Conservation (phyloP, 108 stramenopile species). For the Schizochytrium sp. region DNA sequence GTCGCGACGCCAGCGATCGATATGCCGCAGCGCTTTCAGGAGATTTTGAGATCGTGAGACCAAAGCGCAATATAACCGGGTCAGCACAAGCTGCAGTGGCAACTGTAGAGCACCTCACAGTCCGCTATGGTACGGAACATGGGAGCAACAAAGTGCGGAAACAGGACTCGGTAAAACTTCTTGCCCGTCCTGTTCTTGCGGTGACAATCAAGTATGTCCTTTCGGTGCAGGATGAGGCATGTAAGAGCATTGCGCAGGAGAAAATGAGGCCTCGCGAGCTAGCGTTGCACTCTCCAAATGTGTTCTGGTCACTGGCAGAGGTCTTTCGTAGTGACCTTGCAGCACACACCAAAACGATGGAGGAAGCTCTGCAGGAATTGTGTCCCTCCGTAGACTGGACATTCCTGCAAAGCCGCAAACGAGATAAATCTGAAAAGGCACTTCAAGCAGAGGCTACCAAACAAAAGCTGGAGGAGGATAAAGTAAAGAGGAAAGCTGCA, state of each 20-base stretch:
- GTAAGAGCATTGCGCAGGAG: background rate
- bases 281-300: conserved; percentile 2
- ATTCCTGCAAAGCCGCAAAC: background rate
- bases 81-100: background rate
- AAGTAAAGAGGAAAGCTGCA: background rate
- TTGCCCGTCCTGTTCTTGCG: background rate
- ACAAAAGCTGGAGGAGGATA: conserved; percentile 9
- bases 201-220: conserved; percentile 50
- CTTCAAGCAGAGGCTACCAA: conserved; percentile 15
- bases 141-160: background rate
- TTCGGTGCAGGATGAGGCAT: background rate
- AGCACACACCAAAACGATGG: background rate
- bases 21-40: background rate
- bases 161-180: conserved; percentile 1
- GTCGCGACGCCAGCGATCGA: conserved; percentile 44
- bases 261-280: conserved; percentile 42
- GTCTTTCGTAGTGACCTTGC: background rate
- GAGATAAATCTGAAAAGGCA: conserved; percentile 52
- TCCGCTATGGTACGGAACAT: conserved; percentile 11
- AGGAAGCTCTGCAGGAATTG: background rate
- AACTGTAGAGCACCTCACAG: background rate
- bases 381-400: conserved; percentile 32
- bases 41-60: background rate
- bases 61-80: background rate
- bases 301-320: conserved; percentile 50